These are phyloP conservation scores for Hypholoma fasciculare DNA, from an alignment of 768 basidiomycete genomes.

Conservation along the genomic window DNA sequence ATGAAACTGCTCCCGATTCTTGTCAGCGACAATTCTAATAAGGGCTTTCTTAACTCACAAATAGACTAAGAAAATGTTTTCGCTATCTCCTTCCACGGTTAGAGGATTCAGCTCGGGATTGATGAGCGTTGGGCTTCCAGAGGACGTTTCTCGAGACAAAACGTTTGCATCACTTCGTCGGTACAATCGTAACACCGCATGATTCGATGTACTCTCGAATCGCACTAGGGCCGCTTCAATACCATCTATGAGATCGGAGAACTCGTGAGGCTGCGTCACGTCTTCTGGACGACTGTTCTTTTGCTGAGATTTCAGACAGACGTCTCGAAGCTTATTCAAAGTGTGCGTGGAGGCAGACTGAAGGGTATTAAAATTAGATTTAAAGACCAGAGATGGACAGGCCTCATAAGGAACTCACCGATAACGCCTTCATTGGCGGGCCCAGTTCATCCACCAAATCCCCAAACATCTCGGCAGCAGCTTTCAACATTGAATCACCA, in stretches of 20 bases:
- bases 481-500: constrained; percentile 47
- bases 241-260: constrained; percentile 58
- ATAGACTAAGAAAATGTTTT: constrained; percentile 86
- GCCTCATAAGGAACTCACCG: constrained; percentile 43
- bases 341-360: constrained; percentile 63
- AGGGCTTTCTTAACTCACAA: constrained; percentile 59
- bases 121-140: constrained; percentile 14
- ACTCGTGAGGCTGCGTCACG: constrained; percentile 55
- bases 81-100: constrained; percentile 58
- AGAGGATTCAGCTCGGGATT: constrained; percentile 33
- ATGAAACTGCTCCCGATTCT: constrained; percentile 65
- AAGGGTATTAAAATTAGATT: neutral
- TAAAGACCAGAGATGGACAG: neutral
- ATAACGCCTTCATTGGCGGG: constrained; percentile 71
- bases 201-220: constrained; percentile 84
- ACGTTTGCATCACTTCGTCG: constrained; percentile 43
- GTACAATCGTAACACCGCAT: constrained; percentile 79
- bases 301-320: constrained; percentile 53
- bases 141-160: constrained; percentile 20
- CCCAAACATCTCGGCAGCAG: constrained; percentile 75
- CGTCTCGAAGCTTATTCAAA: constrained; percentile 63
- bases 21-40: neutral
- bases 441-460: constrained; percentile 79
- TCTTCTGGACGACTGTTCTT: constrained; percentile 25
- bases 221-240: constrained; percentile 69